Conservation (phyloP, 2,329 filamentous ascomycete genomes). For the Penicillium sp. region DNA sequence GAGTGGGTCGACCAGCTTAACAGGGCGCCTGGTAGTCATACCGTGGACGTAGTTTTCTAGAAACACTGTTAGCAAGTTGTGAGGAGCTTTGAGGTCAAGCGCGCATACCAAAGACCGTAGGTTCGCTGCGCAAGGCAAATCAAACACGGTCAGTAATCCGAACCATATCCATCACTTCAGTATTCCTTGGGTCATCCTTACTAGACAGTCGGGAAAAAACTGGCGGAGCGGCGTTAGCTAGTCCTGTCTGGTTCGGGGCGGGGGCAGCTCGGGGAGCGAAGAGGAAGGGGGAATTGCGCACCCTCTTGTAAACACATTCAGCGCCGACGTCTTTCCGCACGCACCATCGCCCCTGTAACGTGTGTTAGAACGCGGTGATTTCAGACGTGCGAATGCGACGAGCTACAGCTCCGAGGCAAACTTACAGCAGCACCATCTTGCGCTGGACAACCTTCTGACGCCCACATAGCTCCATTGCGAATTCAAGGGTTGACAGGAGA, state of each 20-base stretch:
- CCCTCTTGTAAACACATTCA: conserved; percentile 99
- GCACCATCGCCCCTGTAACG: conserved; percentile 77
- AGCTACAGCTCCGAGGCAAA: conserved; percentile 2
- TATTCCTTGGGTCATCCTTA: conserved; percentile 39
- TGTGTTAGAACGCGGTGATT: conserved; percentile 15
- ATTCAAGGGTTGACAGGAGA: conserved; percentile 1
- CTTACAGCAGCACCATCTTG: conserved; percentile 86
- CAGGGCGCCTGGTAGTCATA: conserved; percentile 38
- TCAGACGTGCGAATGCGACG: neutral
- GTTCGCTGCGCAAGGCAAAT: conserved; percentile 54
- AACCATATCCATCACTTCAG: neutral
- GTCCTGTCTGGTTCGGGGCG: conserved; percentile 2
- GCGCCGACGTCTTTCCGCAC: conserved; percentile 89
- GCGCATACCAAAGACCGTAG: conserved; percentile 72
- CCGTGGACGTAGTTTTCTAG: conserved; percentile 95
- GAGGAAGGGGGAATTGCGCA: conserved; percentile 43
- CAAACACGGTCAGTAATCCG: conserved; percentile 20
- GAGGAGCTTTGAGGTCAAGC: conserved; percentile 2
- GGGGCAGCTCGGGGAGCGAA: conserved; percentile 6
- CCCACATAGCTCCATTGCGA: conserved; percentile 56
- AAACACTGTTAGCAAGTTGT: conserved; percentile 10
- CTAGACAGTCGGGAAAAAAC: conserved; percentile 97
- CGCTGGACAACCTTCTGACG: conserved; percentile 82
- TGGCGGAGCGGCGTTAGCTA: conserved; percentile 16
- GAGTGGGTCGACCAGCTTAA: conserved; percentile 9